Base-by-base conservation (phyloP, 805 yeast species). In the Ogataea sp. region DNA sequence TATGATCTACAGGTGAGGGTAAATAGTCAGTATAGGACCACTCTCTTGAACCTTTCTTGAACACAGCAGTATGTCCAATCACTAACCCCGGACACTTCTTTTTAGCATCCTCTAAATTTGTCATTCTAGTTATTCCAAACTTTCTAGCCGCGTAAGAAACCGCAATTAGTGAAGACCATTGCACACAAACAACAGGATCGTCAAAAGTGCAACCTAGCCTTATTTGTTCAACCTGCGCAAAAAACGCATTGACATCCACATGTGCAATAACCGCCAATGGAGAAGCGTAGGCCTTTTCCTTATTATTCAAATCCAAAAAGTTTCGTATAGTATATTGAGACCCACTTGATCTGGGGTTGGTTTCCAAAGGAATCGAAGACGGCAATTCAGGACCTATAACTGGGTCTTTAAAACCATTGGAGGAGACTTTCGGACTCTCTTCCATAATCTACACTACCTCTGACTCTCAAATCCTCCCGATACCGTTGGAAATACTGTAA, bases 21-120 rank as follows among this genome's bases (percentile, higher is more conserved):
- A 73, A 47, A 14, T 75, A 71, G 20, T 58, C 58, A 20, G 65
- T 71, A 50, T 89, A 86, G 38, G 78, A 72, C 97, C 97, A 90
- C 36, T 73, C 71, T 20, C 80, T 71, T 44, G 85, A 88, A 4
- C 97, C 97, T 49, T 81, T 83, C 51, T 76, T 80, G 66, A 85
- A 93, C 1, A 90, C 95, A 0, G 97, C 96, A 0, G 96, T 95
- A 56, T 93, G 98, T 1, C 93, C 89, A 2, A 83, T 71, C 2
- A 83, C 70, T 4, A 93, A 58, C 31, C 70, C 60, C 1, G 95
- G 93, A 48, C 97, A 90, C 56, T 85, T 81, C 42, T 73, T 59
- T 43, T 68, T 65, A 1, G 97, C 96, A 3, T 76, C 69, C 8
- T 71, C 71, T 0, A 87, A 56, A 0, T 74, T 67, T 52, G 84